Percentiles rank a stretch among this genome's conserved stretches.
Conservation (phyloP, 495 filamentous ascomycete genomes). For the Penicillium chermesinum region DNA sequence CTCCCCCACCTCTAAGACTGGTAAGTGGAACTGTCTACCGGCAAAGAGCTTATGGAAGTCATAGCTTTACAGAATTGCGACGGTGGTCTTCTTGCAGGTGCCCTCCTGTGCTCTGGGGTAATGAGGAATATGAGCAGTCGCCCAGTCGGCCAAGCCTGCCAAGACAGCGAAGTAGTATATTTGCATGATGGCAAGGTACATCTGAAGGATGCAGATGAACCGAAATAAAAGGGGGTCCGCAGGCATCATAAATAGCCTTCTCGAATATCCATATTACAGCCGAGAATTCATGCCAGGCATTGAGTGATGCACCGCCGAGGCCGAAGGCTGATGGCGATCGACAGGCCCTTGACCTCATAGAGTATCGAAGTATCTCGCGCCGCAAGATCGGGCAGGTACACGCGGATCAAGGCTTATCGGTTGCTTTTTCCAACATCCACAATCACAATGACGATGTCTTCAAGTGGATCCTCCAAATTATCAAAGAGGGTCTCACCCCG, state of each 20-base stretch:
- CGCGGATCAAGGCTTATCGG: background rate
- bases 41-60: background rate
- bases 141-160: constrained; percentile 14
- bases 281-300: too few species aligned
- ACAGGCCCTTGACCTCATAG: constrained; percentile 14
- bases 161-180: constrained; percentile 14
- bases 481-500: background rate
- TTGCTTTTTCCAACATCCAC: constrained; percentile 3
- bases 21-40: constrained; percentile 10
- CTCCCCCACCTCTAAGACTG: constrained; percentile 32
- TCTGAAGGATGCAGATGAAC: background rate
- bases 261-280: background rate
- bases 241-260: constrained; percentile 10
- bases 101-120: constrained; percentile 10
- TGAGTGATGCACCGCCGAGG: background rate
- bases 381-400: constrained; percentile 14
- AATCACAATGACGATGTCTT: too few species aligned
- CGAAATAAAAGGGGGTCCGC: background rate
- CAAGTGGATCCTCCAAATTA: background rate
- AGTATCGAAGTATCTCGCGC: constrained; percentile 5
- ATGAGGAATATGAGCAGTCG: constrained; percentile 18
- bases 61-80: constrained; percentile 30
- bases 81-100: constrained; percentile 35
- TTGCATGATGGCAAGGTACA: constrained; percentile 11
- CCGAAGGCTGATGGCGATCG: constrained; percentile 6